Base-by-base conservation (phyloP, 2,329 filamentous ascomycete species). In the Geosmithia putterillii region DNA sequence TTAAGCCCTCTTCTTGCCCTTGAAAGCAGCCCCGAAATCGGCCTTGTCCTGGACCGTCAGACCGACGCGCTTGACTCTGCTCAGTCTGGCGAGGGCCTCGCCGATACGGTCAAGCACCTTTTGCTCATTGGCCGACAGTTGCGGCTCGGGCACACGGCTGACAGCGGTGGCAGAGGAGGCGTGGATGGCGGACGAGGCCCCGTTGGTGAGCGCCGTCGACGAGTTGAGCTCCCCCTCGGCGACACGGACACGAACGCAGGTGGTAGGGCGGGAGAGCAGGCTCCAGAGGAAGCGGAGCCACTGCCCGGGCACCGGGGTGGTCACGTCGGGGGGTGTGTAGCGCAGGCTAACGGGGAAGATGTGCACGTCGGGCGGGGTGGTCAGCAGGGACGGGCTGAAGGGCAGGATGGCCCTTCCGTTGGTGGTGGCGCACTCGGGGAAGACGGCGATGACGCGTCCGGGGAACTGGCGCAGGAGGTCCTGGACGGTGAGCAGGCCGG, bases 341-440 rank as follows among this genome's bases (percentile, higher is more conserved):
- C 89, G 80, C 48, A 98, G 69, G 60, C 83, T 94, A 47, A 98
- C 74, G 1, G 92, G 89, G 65, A 94, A 96, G 51, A 98, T 86
- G 56, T 81, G 83, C 8, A 81, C 81, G 43, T 74, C 69, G 6
- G 76, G 59, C 0, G 81, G 77, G 0, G 77, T 76, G 15, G 79
- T 74, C 3, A 92, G 67, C 2, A 98, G 70, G 42, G 80, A 82
- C 0, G 84, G 86, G 47, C 83, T 86, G 44, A 95, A 77, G 2
- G 87, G 85, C 12, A 98, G 65, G 48, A 96, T 89, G 4, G 83
- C 92, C 51, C 86, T 82, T 48, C 90, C 90, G 57, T 98, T 98
- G 38, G 87, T 95, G 1, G 92, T 94, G 4, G 84, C 92, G 62
- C 84, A 90, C 65, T 98, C 92, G 12, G 92, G 90, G 59, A 96